Evolutionary conservation across 2,329 filamentous ascomycete genomes (phyloP), one percentile per base, ranked within the genome.

Genomic region (Zymoseptoria tritici): DNA sequence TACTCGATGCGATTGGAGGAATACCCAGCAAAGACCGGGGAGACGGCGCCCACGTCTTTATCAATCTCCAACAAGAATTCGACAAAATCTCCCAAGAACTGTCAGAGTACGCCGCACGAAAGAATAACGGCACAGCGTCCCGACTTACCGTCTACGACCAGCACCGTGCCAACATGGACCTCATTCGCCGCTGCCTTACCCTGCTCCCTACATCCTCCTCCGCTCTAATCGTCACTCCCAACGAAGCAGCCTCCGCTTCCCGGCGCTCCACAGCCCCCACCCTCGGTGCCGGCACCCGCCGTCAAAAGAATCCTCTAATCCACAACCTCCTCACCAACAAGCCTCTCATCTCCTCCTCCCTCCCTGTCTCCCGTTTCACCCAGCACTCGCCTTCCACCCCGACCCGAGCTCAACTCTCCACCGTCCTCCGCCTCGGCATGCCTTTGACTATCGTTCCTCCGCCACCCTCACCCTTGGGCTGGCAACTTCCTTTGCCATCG

Each of bases 271-370:
- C 71, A 49, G 9, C 66, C 56, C 19, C 66, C 21, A 64, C 62
- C 5, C 64, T 67, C 3, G 66, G 64, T 24, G 62, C 70, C 5
- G 79, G 80, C 55, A 85, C 82, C 57, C 79, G 82, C 73, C 77
- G 81, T 74, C 82, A 85, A 59, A 83, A 83, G 69, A 99, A 99
- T 68, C 91, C 92, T 0, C 79, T 99, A 1, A 94, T 99, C 52
- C 91, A 99, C 75, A 97, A 97, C 68, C 84, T 99, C 1, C 82
- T 99, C 9, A 99, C 94, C 1, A 94, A 99, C 75, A 95, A 96
- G 70, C 93, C 94, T 0, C 83, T 92, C 13, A 88, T 91, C 65
- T 97, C 94, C 1, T 94, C 94, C 1, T 99, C 94, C 0, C 79
- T 99, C 0, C 94, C 94, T 0, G 81, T 86, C 6, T 83, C 86